Percentiles rank a stretch among this genome's conserved stretches.
phyloP scores from a whole-genome alignment of 768 basidiomycete genomes.

The Leccinum sublutescens region DNA sequence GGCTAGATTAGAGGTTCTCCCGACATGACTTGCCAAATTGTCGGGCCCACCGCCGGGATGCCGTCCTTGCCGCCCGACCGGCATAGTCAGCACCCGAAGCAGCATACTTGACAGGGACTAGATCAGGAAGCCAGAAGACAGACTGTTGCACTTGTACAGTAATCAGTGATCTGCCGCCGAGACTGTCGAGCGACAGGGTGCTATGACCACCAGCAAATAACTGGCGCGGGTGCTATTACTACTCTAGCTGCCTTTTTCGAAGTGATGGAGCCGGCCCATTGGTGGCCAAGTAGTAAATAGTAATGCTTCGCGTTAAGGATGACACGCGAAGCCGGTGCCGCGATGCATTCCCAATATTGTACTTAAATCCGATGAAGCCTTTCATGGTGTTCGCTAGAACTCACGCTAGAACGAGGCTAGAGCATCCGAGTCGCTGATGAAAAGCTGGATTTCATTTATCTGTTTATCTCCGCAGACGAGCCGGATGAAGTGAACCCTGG shows the following conservation, averaged over 20 bases:
- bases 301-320: not conserved
- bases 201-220: not conserved
- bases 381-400: constrained; percentile 5
- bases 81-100: not conserved
- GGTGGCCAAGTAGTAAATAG: not conserved
- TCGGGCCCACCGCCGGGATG: not conserved
- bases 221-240: not conserved
- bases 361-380: constrained; percentile 9
- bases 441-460: constrained; percentile 10
- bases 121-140: not conserved
- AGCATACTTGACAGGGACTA: not conserved
- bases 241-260: constrained; percentile 7
- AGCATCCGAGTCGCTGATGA: constrained; percentile 2
- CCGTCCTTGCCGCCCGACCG: not conserved
- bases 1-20: not conserved
- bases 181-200: not conserved
- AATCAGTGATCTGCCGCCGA: not conserved
- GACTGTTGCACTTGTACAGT: too few species aligned
- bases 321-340: not conserved
- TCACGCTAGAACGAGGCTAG: constrained; percentile 6
- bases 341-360: constrained; percentile 3
- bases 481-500: constrained; percentile 1
- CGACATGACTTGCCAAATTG: not conserved
- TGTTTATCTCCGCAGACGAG: constrained; percentile 27
- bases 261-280: constrained; percentile 10